Conservation (phyloP, 2,329 filamentous ascomycete genomes). For the Knufia petricola region DNA sequence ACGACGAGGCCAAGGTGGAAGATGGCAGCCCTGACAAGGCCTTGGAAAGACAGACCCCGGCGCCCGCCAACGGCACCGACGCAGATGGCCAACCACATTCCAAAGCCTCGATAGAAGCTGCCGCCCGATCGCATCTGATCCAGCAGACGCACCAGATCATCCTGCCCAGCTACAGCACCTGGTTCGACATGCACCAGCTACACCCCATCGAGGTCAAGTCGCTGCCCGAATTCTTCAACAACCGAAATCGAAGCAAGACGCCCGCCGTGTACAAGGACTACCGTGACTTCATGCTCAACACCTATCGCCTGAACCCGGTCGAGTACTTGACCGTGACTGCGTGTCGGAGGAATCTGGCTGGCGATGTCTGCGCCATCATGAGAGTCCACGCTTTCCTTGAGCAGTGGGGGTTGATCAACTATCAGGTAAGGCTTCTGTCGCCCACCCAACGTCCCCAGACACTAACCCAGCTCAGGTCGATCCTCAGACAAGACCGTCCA, state of each 20-base stretch:
- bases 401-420: slow-evolving; percentile 98
- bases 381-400: slow-evolving; percentile 94
- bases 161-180: slow-evolving; percentile 91
- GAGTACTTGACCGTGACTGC: slow-evolving; percentile 97
- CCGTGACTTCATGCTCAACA: slow-evolving; percentile 99
- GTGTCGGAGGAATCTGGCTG: slow-evolving; percentile 85
- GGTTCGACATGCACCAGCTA: slow-evolving; percentile 96
- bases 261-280: slow-evolving; percentile 97
- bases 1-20: slow-evolving; percentile 34
- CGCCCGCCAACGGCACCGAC: slow-evolving; percentile 38
- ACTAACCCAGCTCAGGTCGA: slow-evolving; percentile 60
- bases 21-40: slow-evolving; percentile 34
- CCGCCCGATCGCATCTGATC: slow-evolving; percentile 83
- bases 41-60: slow-evolving; percentile 28
- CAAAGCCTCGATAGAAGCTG: slow-evolving; percentile 72
- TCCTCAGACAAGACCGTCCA: slow-evolving; percentile 86
- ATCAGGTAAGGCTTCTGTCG: slow-evolving; percentile 57
- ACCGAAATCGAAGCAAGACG: slow-evolving; percentile 94
- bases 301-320: slow-evolving; percentile 86
- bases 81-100: slow-evolving; percentile 53
- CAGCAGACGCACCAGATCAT: slow-evolving; percentile 93
- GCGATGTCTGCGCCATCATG: slow-evolving; percentile 98
- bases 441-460: neutral
- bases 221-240: slow-evolving; percentile 97
- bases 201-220: slow-evolving; percentile 89